Evolutionary conservation across 208 protist species (phyloP), one percentile per base, ranked within the genome.

Genomic region (Wallacemonas rigidus): DNA sequence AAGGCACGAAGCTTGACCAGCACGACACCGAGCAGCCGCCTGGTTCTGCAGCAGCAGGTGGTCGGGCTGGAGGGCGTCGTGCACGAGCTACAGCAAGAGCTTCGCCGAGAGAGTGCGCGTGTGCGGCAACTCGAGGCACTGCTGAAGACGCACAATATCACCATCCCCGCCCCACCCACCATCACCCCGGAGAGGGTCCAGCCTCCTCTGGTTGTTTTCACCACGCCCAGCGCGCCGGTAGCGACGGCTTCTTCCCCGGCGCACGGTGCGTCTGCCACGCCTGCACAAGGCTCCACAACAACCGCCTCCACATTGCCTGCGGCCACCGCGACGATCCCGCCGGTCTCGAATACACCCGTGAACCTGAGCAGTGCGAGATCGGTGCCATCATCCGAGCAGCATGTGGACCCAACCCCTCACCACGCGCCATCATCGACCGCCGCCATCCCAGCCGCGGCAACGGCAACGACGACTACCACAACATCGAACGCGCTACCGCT

Each of bases 1-100:
- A 7, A 15, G 14, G 60, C 6, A 38, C 26, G 60, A 35, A 7
- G 44, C 14, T 8, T 7, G 6, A 15, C n/a, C 53, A n/a, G 9
- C 14, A 36, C 53, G 5, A 68, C 14, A 11, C 62, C 62, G 17
- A 17, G 5, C 50, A 56, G 50, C 51, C 50, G 48, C 41, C 5
- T 41, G 38, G 74, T 64, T 14, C 57, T 75, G 56, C 71, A 83
- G 43, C n/a, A 62, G 56, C 74, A 81, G 56, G 51, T 86, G 3
- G 67, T 26, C 3, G 68, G 69, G 2, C 76, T 95, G 45, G 87
- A 95, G 79, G 57, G 53, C 17, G 44, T 90, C 7, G 80, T 95
- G 62, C 78, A 88, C 5, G 67, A 85, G 58, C 68, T 95, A 53
- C 85, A 95, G 75, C 69, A 76, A 60, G 80, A 86, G 54, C 71